These are phyloP conservation scores for Fusarium incarnatum DNA, from an alignment of 2,329 filamentous ascomycete genomes.

Conservation along the genomic window DNA sequence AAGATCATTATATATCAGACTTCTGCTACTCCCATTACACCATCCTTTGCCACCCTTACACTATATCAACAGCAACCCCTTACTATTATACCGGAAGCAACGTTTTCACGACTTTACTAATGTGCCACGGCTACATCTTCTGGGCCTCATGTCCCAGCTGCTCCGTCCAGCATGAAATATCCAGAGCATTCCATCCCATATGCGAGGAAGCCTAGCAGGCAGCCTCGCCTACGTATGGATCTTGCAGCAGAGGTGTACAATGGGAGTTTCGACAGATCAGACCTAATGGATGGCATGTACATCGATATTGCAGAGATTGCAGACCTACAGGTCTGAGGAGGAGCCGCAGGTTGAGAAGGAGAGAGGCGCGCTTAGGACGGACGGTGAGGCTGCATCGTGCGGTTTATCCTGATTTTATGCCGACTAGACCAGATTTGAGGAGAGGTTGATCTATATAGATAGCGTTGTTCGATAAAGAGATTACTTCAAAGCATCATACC, in stretches of 20 bases:
- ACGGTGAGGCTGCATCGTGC: neutral
- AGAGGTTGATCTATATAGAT: neutral
- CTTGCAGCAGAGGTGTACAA: neutral
- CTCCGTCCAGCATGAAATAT: slow-evolving; percentile 13
- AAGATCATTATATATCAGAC: neutral
- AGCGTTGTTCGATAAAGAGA: neutral
- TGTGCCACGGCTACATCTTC: slow-evolving; percentile 26
- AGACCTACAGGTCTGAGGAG: neutral
- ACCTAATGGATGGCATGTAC: slow-evolving; percentile 1
- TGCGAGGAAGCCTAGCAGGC: slow-evolving; percentile 15
- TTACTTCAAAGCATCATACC: neutral
- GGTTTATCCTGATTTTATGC: neutral
- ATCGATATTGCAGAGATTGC: slow-evolving; percentile 22
- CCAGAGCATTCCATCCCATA: slow-evolving; percentile 21
- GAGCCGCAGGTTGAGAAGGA: neutral
- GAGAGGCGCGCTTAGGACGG: neutral
- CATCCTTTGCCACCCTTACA: neutral
- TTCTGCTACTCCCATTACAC: neutral
- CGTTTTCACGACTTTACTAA: neutral
- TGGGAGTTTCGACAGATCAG: slow-evolving; percentile 15
- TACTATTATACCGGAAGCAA: neutral
- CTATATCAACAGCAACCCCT: neutral
- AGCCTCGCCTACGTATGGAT: slow-evolving; percentile 2
- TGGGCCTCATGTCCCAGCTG: slow-evolving; percentile 29
- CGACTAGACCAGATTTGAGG: neutral